These are phyloP conservation scores for Truncatella angustata DNA, from an alignment of 2,329 filamentous ascomycete genomes.

Conservation along the genomic window DNA sequence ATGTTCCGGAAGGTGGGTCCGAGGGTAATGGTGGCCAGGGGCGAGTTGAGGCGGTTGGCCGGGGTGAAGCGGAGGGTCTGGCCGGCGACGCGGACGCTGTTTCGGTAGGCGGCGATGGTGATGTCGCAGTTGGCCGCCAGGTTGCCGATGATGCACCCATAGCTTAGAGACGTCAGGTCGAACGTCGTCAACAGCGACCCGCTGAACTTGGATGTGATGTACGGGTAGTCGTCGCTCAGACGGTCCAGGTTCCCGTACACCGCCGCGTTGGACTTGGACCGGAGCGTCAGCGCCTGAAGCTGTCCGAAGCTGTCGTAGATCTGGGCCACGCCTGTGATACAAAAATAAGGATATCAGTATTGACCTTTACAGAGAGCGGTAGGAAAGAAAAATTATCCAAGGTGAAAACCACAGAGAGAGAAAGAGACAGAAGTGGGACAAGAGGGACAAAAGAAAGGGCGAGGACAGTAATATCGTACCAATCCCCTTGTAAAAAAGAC, in stretches of 20 bases:
- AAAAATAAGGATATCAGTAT: not conserved
- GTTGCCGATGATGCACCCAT: not conserved
- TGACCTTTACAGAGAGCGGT: too few species aligned
- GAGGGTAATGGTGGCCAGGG: not conserved
- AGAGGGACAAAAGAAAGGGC: too few species aligned
- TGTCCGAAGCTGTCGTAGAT: not conserved
- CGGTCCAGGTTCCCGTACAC: conserved; percentile 18
- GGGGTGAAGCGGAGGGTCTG: not conserved
- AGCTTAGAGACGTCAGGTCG: not conserved
- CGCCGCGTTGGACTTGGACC: conserved; percentile 1
- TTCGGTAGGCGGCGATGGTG: not conserved
- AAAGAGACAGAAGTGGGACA: too few species aligned
- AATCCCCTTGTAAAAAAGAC: not conserved
- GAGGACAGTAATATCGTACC: too few species aligned
- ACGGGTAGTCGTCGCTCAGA: not conserved
- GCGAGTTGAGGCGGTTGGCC: not conserved
- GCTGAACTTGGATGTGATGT: not conserved
- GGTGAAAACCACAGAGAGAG: not conserved
- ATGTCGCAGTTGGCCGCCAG: not conserved
- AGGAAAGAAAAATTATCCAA: too few species aligned
- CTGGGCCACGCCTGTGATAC: not conserved
- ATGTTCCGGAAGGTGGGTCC: not conserved
- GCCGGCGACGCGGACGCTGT: not conserved
- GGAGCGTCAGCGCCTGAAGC: not conserved
- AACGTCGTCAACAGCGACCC: not conserved